phyloP scores from a whole-genome alignment of 441 rosid species.

The Euphorbia celastroides region DNA sequence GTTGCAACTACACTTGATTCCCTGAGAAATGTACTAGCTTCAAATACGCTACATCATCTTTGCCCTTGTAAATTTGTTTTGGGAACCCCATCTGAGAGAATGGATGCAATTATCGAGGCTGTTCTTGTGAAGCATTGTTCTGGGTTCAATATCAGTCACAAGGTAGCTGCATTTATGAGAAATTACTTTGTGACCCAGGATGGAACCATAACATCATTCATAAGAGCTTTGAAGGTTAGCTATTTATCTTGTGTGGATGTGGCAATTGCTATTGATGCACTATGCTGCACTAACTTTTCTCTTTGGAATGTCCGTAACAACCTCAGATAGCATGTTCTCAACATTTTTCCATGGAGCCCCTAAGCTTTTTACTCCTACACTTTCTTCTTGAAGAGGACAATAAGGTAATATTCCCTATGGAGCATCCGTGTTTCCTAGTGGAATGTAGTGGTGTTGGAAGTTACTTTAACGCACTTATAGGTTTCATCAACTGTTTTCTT shows the following conservation, averaged over 20 bases:
- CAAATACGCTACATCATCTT: conserved; percentile 57
- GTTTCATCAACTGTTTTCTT: not conserved
- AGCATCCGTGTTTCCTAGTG: not conserved
- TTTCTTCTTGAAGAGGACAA: conserved; percentile 40
- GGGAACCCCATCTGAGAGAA: conserved; percentile 69
- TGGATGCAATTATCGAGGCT: conserved; percentile 82
- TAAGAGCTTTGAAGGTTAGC: conserved; percentile 80
- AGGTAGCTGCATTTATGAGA: conserved; percentile 67
- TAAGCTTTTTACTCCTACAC: conserved; percentile 52
- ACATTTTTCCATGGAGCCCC: conserved; percentile 71
- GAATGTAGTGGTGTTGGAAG: not conserved
- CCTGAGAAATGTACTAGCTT: conserved; percentile 52
- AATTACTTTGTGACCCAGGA: conserved; percentile 72
- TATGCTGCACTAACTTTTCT: conserved; percentile 8
- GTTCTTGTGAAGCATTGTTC: conserved; percentile 66
- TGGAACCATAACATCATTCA: conserved; percentile 82
- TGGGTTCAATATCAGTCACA: conserved; percentile 71
- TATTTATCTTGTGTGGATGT: conserved; percentile 12
- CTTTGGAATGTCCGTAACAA: conserved; percentile 9
- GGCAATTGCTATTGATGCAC: not conserved
- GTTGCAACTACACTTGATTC: conserved; percentile 84
- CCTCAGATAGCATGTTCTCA: conserved; percentile 83
- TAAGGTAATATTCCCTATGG: conserved; percentile 39
- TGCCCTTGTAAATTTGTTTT: conserved; percentile 62
- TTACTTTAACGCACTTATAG: not conserved